phyloP scores from a whole-genome alignment of 306 rosid species.

The Malus sylvestris region DNA sequence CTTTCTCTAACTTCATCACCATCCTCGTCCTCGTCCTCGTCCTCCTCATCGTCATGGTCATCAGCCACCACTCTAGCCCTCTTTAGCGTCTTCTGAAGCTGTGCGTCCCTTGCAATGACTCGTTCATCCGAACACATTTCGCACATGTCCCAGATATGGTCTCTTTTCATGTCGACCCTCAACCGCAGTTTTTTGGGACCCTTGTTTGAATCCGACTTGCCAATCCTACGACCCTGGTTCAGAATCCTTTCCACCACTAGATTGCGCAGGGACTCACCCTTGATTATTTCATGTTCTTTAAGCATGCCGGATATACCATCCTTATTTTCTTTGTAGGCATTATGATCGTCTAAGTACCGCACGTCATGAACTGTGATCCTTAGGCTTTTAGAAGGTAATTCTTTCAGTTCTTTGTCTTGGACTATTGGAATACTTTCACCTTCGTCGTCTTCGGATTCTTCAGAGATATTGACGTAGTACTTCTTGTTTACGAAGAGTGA shows the following conservation, averaged over 20 bases:
- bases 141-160: neutral
- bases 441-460: neutral
- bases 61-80: neutral
- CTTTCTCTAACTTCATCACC: neutral
- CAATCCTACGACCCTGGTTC: neutral
- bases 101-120: neutral
- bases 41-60: neutral
- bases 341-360: neutral
- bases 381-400: neutral
- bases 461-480: neutral
- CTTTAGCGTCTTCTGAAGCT: neutral
- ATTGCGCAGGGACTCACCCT: neutral
- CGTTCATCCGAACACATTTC: neutral
- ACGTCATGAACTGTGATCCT: neutral
- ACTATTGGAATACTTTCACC: neutral
- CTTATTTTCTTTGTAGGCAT: neutral
- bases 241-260: neutral
- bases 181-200: neutral
- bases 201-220: neutral
- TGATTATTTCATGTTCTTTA: no score
- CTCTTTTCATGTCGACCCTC: neutral
- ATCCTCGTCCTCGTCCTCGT: neutral
- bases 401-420: neutral
- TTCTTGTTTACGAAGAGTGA: neutral
- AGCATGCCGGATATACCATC: neutral